Base-by-base conservation (phyloP, 2,329 filamentous ascomycete species). In the Didymella lethalis region DNA sequence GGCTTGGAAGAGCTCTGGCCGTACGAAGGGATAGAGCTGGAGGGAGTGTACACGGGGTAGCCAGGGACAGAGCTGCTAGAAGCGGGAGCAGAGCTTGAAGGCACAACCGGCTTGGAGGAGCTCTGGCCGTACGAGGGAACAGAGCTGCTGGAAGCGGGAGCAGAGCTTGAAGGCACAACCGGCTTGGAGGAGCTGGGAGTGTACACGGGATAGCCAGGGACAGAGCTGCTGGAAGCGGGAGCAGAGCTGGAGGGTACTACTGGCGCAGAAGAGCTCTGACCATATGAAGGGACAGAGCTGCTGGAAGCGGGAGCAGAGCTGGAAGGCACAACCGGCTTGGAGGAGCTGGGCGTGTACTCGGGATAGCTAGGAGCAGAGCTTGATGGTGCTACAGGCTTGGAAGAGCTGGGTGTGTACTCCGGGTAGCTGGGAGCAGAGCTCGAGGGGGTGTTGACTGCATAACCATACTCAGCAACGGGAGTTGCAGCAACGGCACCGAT, bases 401-500 rank as follows among this genome's bases (percentile, higher is more conserved):
- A 48, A 26, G 61, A 59, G 25, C 16, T 48, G 20, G 64, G 60
- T 16, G 57, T 61, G 14, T 52, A 36, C 4, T 20, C 51, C 3
- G 41, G 31, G 41, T 47, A 47, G 2, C 6, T 16, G 14, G 49
- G 54, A 11, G 25, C 43, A 2, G 50, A 56, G 54, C 54, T 59
- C 6, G 36, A 60, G 8, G 58, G 41, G 25, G 34, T 25, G 36
- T 51, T 48, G 7, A 31, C 51, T 20, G 55, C 54, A 32, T 67
- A 65, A 14, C 59, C 64, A 28, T 71, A 68, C 47, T 69, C 51
- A 28, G 63, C 63, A 0, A 68, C 43, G 7, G 72, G 72, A 46
- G 68, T 70, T 59, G 73, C 73, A 47, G 63, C 63, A 57, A 69
- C 71, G 53, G 70, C 65, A 48, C 73, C 72, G 48, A 75, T 55